Base-by-base conservation (phyloP, 768 basidiomycete genomes). In the button mushroom (Agaricus bisporus) region DNA sequence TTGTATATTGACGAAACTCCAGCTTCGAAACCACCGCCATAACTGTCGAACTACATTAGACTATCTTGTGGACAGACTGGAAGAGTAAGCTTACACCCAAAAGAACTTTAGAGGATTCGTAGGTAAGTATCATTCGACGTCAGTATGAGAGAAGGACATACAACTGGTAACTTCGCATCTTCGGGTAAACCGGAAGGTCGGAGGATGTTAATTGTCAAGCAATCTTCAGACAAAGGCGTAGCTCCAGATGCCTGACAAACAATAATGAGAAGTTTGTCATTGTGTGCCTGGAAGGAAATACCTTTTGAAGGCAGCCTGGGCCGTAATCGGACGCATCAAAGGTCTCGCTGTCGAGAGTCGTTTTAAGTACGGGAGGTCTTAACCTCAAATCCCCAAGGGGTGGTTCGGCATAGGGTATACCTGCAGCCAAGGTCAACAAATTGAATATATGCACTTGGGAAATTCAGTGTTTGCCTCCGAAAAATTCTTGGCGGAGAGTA, bases 191-290 rank as follows among this genome's bases (percentile, higher is more conserved):
- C 71, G 0, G 73, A 67, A 0, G 83, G 82, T 18, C 79, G 68
- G 52, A 77, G 79, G 5, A 85, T 65, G 58, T 83, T 83, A 47
- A 83, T 67, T 18, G 79, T 81, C 43, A 85, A 64, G 59, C 81
- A 84, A 56, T 84, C 81, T 61, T 85, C 82, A 20, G 79, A 78
- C 39, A 65, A 71, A 22, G 66, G 57, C 54, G 71, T 5, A 9
- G 7, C 20, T 6, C 6, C 14, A 41, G n/a, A 41, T 11, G 12
- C 25, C 32, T 48, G 64, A 51, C 66, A 66, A 52, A 62, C 51
- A 69, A 73, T 56, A 43, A 17, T 48, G 6, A 48, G 15, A 36
- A 60, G 68, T 46, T 41, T 25, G 8, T 12, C 11, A 20, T 22
- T 22, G 22, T 22, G 22, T 22, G 22, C 22, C 22, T 22, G 22